Base-by-base conservation (phyloP, 73 alveolate genomes). In the Paramecium sexaurelia region DNA sequence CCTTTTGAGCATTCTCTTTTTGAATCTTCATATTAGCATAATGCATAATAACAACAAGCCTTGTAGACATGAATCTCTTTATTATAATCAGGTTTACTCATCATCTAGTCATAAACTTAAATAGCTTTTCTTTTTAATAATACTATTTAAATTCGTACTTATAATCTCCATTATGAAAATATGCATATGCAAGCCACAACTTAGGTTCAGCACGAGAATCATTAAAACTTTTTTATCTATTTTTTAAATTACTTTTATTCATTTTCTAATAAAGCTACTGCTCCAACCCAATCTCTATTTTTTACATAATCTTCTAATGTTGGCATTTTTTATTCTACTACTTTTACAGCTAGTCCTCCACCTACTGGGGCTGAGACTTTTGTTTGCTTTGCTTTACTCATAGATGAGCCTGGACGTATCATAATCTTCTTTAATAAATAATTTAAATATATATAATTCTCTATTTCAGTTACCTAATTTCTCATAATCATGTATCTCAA, bases 31-130 rank as follows among this genome's bases (percentile, higher is more conserved):
- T 91, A 97, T 41, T 84, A 88, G 55, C 98, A 95, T 43, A 95
- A 95, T 7, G 99, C 99, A 95, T 98, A 98, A 68, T 93, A 94
- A 78, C 99, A 96, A 94, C 99, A 98, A 4, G 99, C 98, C 73
- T 96, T 96, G 92, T 93, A 97, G 5, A 96, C 89, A 85, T 97
- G 99, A 22, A 95, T 73, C 84, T 97, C 97, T 27, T 75, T 91
- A 47, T 93, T 87, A 32, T 87, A 87, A 41, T 87, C 93, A 3
- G 83, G 45, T 68, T 87, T 87, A 29, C 67, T 87, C 89, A 68
- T 87, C 93, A 87, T 67, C 22, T 36, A 39, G 41, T 87, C 93
- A 41, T 87, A 87, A 35, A 87, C 85, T 87, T 67, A 36, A 19
- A 87, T 87, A 10, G 93, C 93, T 87, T 87, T 87, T 56, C 93